Conservation (phyloP, 2,329 filamentous ascomycete genomes). For the Microsporum ferrugineum region DNA sequence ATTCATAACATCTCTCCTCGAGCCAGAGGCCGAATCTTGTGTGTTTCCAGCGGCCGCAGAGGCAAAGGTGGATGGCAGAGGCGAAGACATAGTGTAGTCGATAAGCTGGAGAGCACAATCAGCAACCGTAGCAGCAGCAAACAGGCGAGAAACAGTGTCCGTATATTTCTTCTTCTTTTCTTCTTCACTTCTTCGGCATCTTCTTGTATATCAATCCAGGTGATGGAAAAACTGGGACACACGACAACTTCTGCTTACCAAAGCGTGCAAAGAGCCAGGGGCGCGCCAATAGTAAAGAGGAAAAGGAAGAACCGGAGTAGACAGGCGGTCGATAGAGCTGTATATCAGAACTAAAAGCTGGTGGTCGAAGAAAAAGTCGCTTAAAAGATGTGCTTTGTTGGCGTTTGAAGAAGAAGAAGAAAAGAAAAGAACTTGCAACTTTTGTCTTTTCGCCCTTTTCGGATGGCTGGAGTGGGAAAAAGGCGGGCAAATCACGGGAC, state of each 20-base stretch:
- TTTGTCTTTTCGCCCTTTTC: background rate
- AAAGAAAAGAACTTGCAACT: background rate
- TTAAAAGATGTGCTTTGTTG: background rate
- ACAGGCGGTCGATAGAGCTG: background rate
- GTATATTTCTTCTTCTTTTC: background rate
- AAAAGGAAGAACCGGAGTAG: background rate
- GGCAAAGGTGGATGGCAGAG: constrained; percentile 72
- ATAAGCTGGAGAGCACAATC: constrained; percentile 9
- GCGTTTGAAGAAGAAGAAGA: background rate
- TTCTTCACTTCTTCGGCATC: background rate
- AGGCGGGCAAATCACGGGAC: background rate
- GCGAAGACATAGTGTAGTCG: constrained; percentile 50
- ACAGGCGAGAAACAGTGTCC: background rate
- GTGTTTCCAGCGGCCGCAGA: constrained; percentile 70
- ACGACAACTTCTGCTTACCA: constrained; percentile 6
- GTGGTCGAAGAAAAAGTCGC: background rate
- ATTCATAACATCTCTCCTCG: constrained; percentile 46
- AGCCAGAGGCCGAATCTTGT: constrained; percentile 48
- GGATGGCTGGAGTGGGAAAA: constrained; percentile 3
- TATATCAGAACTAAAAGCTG: background rate
- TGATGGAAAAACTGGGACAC: constrained; percentile 6
- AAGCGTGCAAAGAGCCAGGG: background rate
- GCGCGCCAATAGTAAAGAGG: background rate
- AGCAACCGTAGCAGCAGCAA: constrained; percentile 5
- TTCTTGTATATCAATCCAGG: no score